phyloP scores from a whole-genome alignment of 2,329 filamentous ascomycete species.

The Purpureocillium lavendulum region DNA sequence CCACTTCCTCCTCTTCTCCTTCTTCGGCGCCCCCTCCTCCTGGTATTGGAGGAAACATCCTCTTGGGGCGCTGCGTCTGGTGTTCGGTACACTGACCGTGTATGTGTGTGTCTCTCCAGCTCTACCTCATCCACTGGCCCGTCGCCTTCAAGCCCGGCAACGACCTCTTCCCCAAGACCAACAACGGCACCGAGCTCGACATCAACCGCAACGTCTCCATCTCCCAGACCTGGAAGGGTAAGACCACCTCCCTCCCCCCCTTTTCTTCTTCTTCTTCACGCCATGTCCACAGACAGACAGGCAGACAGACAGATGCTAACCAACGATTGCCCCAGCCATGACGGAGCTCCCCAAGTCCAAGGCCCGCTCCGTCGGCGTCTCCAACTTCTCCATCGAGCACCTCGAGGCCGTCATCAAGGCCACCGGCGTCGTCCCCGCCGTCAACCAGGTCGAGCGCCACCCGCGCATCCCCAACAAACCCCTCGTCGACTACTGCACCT shows the following conservation, averaged over 20 bases:
- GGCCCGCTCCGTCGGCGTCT: constrained; percentile 61
- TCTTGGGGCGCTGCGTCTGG: too few species aligned
- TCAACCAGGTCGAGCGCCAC: constrained; percentile 64
- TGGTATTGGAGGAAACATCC: too few species aligned
- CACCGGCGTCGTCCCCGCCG: constrained; percentile 49
- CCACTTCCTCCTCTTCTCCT: neutral
- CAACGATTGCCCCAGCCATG: constrained; percentile 24
- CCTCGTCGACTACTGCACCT: constrained; percentile 50
- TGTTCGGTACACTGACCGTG: too few species aligned
- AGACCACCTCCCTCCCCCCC: neutral
- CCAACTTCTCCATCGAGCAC: constrained; percentile 60
- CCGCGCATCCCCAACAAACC: constrained; percentile 50
- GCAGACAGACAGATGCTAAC: too few species aligned
- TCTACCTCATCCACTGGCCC: constrained; percentile 59
- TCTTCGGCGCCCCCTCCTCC: too few species aligned
- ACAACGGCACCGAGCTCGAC: constrained; percentile 22
- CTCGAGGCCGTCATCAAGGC: constrained; percentile 48
- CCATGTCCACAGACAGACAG: too few species aligned
- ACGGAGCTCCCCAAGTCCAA: constrained; percentile 52
- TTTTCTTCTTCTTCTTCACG: too few species aligned
- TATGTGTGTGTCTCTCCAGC: constrained; percentile 15
- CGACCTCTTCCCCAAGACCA: constrained; percentile 35
- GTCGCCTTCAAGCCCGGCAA: constrained; percentile 32
- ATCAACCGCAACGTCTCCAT: constrained; percentile 35
- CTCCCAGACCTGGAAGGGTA: constrained; percentile 35